These are phyloP conservation scores for Nakaseomyces uthaithaninus DNA, from an alignment of 1,139 yeast genomes.

Conservation along the genomic window DNA sequence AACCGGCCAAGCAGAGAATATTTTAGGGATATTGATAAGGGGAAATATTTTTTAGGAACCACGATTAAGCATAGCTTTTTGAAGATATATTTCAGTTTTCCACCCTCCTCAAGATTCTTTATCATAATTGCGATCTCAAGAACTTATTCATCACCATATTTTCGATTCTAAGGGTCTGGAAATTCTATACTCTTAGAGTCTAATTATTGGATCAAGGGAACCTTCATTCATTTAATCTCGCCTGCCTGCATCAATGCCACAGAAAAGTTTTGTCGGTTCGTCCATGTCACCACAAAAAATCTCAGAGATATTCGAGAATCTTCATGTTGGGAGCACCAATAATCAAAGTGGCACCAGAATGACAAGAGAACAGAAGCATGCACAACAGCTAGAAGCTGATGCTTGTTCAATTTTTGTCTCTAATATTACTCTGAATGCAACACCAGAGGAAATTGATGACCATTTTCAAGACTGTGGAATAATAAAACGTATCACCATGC, in stretches of 20 bases:
- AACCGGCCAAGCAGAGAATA: too few species aligned
- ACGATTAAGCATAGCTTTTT: too few species aligned
- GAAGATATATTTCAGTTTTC: too few species aligned
- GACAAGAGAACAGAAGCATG: slow-evolving; percentile 17
- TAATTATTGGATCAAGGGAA: too few species aligned
- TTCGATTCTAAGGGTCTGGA: too few species aligned
- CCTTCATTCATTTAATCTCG: too few species aligned
- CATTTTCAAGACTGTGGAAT: slow-evolving; percentile 69
- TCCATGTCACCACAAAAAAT: slow-evolving; percentile 4
- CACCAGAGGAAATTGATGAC: slow-evolving; percentile 75
- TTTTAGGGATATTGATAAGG: too few species aligned
- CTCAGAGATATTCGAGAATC: slow-evolving; percentile 5
- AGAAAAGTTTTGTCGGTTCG: background rate
- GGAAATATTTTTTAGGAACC: too few species aligned
- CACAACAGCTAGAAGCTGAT: slow-evolving; percentile 48
- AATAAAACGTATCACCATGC: slow-evolving; percentile 75
- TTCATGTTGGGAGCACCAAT: background rate
- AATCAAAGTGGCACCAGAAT: background rate
- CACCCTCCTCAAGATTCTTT: too few species aligned
- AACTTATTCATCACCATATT: too few species aligned
- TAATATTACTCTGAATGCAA: slow-evolving; percentile 71
- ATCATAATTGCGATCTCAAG: too few species aligned
- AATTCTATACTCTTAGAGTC: too few species aligned
- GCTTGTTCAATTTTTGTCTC: slow-evolving; percentile 80
- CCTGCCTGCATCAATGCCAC: background rate